Percentiles rank a stretch among this genome's conserved stretches.
Conservation (phyloP, 2,329 filamentous ascomycete genomes). For the Colletotrichum sansevieriae region DNA sequence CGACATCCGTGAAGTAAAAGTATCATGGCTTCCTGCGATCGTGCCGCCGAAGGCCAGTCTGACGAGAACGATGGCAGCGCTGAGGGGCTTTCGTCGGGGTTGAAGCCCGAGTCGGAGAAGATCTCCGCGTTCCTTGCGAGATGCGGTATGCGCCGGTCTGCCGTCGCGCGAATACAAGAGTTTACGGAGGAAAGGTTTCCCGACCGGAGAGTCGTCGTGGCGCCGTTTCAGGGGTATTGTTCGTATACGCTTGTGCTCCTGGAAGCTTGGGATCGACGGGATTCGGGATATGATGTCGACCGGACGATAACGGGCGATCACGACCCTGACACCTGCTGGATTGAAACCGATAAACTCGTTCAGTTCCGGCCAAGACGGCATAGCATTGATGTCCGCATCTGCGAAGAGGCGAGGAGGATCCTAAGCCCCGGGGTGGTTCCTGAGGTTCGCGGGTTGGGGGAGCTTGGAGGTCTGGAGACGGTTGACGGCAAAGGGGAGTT, state of each 20-base stretch:
- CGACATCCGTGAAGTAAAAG: too few relatives aligned
- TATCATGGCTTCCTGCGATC: too few relatives aligned
- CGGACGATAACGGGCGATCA: too few relatives aligned
- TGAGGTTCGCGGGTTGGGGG: constrained; percentile 51
- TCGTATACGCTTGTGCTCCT: constrained; percentile 62
- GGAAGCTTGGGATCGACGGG: constrained; percentile 41
- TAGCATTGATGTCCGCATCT: constrained; percentile 55
- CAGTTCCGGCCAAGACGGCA: constrained; percentile 63
- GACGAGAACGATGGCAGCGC: not conserved
- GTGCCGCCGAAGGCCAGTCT: not conserved
- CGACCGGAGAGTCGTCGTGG: constrained; percentile 47
- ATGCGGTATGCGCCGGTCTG: not conserved
- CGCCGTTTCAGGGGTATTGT: constrained; percentile 63
- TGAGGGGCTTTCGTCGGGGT: not conserved
- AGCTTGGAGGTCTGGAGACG: constrained; percentile 48
- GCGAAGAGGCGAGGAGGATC: constrained; percentile 53
- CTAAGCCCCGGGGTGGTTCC: constrained; percentile 58
- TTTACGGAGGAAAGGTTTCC: constrained; percentile 52
- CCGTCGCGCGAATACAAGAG: constrained; percentile 41
- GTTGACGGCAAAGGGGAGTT: constrained; percentile 42
- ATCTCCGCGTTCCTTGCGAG: constrained; percentile 24
- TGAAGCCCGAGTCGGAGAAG: constrained; percentile 8
- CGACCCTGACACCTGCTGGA: too few relatives aligned
- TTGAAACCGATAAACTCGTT: constrained; percentile 47
- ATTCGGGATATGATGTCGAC: constrained; percentile 11